Evolutionary conservation across 306 rosid species (phyloP), one percentile per base, ranked within the genome.

Genomic region (Vigna nakashimae): DNA sequence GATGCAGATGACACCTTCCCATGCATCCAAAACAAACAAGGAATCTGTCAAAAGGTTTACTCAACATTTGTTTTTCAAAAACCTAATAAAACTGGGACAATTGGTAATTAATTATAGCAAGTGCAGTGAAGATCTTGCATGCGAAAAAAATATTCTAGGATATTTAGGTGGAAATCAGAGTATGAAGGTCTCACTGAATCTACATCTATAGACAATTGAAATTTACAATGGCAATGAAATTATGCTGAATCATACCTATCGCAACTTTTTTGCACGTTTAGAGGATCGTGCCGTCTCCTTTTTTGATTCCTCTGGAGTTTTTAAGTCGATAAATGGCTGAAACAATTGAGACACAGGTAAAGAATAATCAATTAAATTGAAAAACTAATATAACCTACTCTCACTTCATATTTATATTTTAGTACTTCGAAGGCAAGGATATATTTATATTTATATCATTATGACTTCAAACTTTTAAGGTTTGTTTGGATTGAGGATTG

Each of bases 301-400:
- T 89, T 88, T 88, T 34, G 92, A 48, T 73, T 90, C 91, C 69
- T 91, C 94, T 1, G 82, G 90, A 76, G 83, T 36, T 84, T 83
- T 90, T 80, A 91, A 38, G 76, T 91, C 98, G 58, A 94, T 84
- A 67, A 78, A 87, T 69, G 98, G 98, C 98, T 94, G 97, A 95
- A 86, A 84, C 49, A 78, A 78, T 71, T 63, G 82, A 84, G 17
- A 77, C 28, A 75, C 1, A 52, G 32, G 9, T 34, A 26, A 26
- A 26, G 28, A 26, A 26, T 26, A 26, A 26, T 26, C 28, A 26
- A 16, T 20, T 69, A 62, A 10, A 75, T 32, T 60, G 79, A 75
- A 85, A 57, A 48, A 65, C 72, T 50, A 50, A 18, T 30, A 65
- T 68, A 28, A 75, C 18, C 56, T 18, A 77, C 42, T 38, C 42